Percentiles rank a stretch among this genome's conserved stretches.
Evolutionary conservation across 306 rosid genomes (phyloP).

Genomic region (Datisca glomerata): DNA sequence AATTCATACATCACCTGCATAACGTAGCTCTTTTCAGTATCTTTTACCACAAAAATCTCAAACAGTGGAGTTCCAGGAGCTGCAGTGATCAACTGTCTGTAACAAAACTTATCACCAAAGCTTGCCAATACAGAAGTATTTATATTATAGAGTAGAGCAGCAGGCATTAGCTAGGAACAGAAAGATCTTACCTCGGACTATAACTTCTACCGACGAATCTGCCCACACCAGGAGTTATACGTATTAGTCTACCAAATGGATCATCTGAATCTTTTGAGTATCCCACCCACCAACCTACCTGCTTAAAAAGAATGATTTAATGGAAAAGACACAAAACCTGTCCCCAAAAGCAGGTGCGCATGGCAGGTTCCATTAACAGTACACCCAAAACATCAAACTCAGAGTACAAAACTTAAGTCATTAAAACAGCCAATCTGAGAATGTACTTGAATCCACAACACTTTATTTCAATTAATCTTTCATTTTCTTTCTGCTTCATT

Average conservation of each 20-base stretch:
- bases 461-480: not conserved
- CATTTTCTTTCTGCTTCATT: not conserved
- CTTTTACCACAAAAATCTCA: slow-evolving; percentile 85
- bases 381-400: too few species aligned
- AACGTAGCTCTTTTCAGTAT: slow-evolving; percentile 51
- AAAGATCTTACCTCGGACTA: slow-evolving; percentile 64
- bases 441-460: slow-evolving; percentile 10
- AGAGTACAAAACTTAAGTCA: too few species aligned
- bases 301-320: slow-evolving; percentile 23
- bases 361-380: too few species aligned
- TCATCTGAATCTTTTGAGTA: slow-evolving; percentile 76
- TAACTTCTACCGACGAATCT: slow-evolving; percentile 71
- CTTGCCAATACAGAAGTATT: too few species aligned
- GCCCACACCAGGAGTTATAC: slow-evolving; percentile 82
- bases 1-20: slow-evolving; percentile 55
- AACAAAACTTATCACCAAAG: too few species aligned
- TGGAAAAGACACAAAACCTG: slow-evolving; percentile 4
- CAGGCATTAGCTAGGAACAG: not conserved
- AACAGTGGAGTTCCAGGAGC: slow-evolving; percentile 82
- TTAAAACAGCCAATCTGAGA: too few species aligned
- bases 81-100: slow-evolving; percentile 77
- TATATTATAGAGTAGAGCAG: too few species aligned
- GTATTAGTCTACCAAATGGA: slow-evolving; percentile 82
- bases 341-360: too few species aligned
- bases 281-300: slow-evolving; percentile 99